phyloP scores from a whole-genome alignment of 495 filamentous ascomycete genomes.

The Parmelia sp. region DNA sequence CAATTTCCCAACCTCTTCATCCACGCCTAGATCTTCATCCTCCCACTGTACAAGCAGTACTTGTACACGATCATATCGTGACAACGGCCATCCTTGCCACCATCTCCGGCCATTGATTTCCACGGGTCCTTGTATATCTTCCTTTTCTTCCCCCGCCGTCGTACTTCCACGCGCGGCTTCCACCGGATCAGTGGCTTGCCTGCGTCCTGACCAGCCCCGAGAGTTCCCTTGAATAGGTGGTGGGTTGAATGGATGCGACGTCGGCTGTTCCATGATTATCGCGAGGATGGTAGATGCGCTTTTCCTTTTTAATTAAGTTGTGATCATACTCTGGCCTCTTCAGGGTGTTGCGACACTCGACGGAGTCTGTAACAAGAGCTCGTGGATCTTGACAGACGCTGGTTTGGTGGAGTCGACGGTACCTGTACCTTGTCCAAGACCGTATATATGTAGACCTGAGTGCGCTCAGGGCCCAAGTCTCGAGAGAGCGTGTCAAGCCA shows the following conservation, averaged over 20 bases:
- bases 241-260: neutral
- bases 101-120: constrained; percentile 1
- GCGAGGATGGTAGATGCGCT: neutral
- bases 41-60: constrained; percentile 22
- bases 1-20: constrained; percentile 10
- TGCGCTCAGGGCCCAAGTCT: neutral
- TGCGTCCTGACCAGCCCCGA: neutral
- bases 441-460: neutral
- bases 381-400: neutral
- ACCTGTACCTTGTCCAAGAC: neutral
- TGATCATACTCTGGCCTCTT: neutral
- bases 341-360: neutral
- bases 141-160: neutral
- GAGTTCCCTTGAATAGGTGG: neutral
- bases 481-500: neutral
- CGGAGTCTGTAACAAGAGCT: neutral
- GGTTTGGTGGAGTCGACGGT: neutral
- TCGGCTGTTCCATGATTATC: neutral
- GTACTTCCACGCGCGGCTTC: neutral
- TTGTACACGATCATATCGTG: constrained; percentile 10
- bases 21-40: constrained; percentile 18
- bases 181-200: neutral
- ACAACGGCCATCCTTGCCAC: neutral
- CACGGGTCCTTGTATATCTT: neutral
- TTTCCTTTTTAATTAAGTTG: neutral